phyloP scores from a whole-genome alignment of 1,284 basidiomycete species.

The Naganishia albida region DNA sequence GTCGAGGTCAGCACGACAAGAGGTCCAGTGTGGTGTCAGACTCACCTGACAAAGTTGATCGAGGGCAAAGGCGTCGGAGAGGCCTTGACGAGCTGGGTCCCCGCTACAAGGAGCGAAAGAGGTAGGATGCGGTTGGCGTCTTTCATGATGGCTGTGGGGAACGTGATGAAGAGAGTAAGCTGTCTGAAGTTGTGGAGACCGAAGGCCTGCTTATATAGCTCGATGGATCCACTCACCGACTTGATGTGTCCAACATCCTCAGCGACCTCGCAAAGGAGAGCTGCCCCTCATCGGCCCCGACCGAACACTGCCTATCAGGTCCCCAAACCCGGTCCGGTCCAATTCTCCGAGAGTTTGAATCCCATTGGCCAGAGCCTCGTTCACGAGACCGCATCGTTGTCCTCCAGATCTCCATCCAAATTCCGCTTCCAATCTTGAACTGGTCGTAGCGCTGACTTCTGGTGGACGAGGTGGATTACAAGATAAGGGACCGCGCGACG shows the following conservation, averaged over 20 bases:
- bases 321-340: neutral
- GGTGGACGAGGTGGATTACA: too few relatives aligned
- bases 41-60: conserved; percentile 26
- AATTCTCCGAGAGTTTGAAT: neutral
- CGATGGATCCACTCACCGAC: neutral
- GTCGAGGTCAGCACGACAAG: neutral
- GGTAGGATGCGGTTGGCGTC: conserved; percentile 16
- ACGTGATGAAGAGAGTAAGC: neutral
- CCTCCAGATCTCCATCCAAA: too few relatives aligned
- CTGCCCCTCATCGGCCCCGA: neutral
- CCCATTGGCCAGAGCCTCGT: neutral
- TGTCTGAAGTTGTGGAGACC: neutral
- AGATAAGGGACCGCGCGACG: too few relatives aligned
- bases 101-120: conserved; percentile 17
- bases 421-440: too few relatives aligned
- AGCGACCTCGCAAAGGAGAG: neutral
- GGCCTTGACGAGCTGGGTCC: conserved; percentile 2
- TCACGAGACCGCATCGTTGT: too few relatives aligned
- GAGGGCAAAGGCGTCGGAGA: conserved; percentile 23
- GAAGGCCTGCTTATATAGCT: neutral
- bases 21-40: neutral
- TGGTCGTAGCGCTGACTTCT: too few relatives aligned
- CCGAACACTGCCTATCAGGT: neutral
- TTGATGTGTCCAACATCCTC: neutral
- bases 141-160: conserved; percentile 22